Evolutionary conservation across 2,329 filamentous ascomycete genomes (phyloP).

Genomic region (Trichoderma oligosporum): DNA sequence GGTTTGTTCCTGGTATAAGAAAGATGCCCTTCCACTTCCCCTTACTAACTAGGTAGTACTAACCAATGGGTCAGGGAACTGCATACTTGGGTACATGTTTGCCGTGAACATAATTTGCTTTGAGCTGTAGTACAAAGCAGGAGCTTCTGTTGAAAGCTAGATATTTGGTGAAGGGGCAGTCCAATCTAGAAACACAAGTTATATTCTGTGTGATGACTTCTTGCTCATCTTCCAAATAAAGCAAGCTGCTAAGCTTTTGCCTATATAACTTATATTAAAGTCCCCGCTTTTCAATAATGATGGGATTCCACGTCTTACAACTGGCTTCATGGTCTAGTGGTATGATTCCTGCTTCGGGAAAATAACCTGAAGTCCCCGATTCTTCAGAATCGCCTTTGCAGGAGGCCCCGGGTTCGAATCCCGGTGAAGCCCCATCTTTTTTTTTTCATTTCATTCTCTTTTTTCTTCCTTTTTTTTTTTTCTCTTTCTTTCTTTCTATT

Average conservation of each 20-base stretch:
- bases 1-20: too few species aligned
- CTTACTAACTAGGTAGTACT: too few species aligned
- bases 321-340: constrained; percentile 27
- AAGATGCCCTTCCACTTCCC: too few species aligned
- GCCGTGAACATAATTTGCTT: too few species aligned
- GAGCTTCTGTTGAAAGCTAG: neutral
- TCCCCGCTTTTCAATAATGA: constrained; percentile 2
- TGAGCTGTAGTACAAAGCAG: neutral
- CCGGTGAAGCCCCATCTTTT: constrained; percentile 23
- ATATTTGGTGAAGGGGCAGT: neutral
- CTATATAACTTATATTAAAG: neutral
- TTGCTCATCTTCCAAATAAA: too few species aligned
- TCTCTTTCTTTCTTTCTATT: too few species aligned
- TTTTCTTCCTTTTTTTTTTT: neutral
- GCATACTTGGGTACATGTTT: too few species aligned
- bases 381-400: constrained; percentile 24
- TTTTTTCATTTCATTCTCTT: neutral
- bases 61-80: too few species aligned
- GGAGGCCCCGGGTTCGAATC: constrained; percentile 27
- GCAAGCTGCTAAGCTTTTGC: neutral
- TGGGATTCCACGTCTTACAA: constrained; percentile 19
- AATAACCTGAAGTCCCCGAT: constrained; percentile 21
- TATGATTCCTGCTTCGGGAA: constrained; percentile 27
- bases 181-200: too few species aligned
- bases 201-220: too few species aligned